phyloP scores from a whole-genome alignment of 176 grass and related monocot species.

The Thinopyrum elongatum region DNA sequence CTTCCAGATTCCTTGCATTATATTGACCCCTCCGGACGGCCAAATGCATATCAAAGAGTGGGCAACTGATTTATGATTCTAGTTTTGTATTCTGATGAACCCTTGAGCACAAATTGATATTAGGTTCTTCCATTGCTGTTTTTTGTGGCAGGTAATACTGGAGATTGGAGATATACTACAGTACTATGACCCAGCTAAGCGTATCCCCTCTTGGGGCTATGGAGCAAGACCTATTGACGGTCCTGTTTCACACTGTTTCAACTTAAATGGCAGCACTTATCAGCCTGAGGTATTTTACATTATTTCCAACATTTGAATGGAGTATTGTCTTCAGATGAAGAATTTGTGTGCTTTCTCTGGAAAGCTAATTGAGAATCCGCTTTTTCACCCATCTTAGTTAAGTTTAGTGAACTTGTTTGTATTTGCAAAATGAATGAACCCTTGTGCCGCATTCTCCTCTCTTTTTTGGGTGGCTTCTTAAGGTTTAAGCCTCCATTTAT shows the following conservation, averaged over 20 bases:
- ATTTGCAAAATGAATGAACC: slow-evolving; percentile 5
- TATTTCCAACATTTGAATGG: slow-evolving; percentile 13
- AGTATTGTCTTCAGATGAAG: background rate
- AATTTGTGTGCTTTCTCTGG: background rate
- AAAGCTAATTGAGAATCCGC: background rate
- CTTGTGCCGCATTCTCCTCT: background rate
- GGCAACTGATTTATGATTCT: slow-evolving; percentile 38
- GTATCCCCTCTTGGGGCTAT: slow-evolving; percentile 91
- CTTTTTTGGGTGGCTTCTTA: slow-evolving; percentile 6
- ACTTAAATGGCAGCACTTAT: slow-evolving; percentile 92
- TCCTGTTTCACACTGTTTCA: slow-evolving; percentile 96
- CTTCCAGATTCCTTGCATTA: slow-evolving; percentile 99
- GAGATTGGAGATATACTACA: slow-evolving; percentile 93
- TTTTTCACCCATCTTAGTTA: background rate
- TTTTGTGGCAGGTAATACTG: slow-evolving; percentile 73
- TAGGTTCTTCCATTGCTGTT: slow-evolving; percentile 23
- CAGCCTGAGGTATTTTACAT: slow-evolving; percentile 70
- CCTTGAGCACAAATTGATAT: slow-evolving; percentile 23
- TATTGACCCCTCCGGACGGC: slow-evolving; percentile 93
- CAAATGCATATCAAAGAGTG: slow-evolving; percentile 99
- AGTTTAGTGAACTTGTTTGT: slow-evolving; percentile 8
- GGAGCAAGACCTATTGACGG: slow-evolving; percentile 98
- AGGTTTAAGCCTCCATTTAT: slow-evolving; percentile 22
- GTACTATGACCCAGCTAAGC: slow-evolving; percentile 77
- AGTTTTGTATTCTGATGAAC: slow-evolving; percentile 31